phyloP scores from a whole-genome alignment of 495 filamentous ascomycete species.

The Penicillium canescens region DNA sequence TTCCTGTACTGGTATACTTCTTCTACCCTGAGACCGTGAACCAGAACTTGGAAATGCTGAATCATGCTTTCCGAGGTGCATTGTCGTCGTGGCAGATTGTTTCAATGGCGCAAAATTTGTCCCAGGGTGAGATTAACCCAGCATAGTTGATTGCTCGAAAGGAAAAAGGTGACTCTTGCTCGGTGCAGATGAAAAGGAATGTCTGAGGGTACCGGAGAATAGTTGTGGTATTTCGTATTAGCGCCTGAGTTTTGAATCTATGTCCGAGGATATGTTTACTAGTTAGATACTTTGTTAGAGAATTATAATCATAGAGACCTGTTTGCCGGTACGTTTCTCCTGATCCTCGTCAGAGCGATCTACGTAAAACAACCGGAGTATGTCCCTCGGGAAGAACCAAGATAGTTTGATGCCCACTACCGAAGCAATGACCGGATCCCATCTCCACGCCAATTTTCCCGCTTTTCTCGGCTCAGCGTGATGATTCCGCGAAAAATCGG shows the following conservation, averaged over 20 bases:
- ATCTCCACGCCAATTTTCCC: too few species aligned
- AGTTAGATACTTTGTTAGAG: not conserved
- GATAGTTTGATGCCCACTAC: too few species aligned
- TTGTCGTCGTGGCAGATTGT: constrained; percentile 1
- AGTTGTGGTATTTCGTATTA: too few species aligned
- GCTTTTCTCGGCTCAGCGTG: too few species aligned
- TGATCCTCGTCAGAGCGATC: too few species aligned
- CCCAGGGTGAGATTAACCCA: too few species aligned
- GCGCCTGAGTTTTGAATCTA: too few species aligned
- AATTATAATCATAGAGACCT: too few species aligned
- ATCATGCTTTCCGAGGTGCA: not conserved
- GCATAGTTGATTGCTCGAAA: constrained; percentile 4
- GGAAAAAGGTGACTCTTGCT: constrained; percentile 8
- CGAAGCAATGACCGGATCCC: too few species aligned
- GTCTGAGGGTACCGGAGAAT: not conserved
- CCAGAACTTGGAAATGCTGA: not conserved
- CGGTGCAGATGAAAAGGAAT: constrained; percentile 7
- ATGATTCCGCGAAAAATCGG: not conserved
- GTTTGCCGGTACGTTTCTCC: too few species aligned
- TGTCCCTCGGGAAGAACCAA: too few species aligned
- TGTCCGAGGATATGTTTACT: not conserved
- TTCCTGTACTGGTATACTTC: constrained; percentile 51
- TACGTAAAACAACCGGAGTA: too few species aligned
- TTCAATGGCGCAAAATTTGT: not conserved
- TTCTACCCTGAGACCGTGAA: constrained; percentile 54